Evolutionary conservation across 768 basidiomycete species (phyloP).

Genomic region (Gloeophyllum trabeum): DNA sequence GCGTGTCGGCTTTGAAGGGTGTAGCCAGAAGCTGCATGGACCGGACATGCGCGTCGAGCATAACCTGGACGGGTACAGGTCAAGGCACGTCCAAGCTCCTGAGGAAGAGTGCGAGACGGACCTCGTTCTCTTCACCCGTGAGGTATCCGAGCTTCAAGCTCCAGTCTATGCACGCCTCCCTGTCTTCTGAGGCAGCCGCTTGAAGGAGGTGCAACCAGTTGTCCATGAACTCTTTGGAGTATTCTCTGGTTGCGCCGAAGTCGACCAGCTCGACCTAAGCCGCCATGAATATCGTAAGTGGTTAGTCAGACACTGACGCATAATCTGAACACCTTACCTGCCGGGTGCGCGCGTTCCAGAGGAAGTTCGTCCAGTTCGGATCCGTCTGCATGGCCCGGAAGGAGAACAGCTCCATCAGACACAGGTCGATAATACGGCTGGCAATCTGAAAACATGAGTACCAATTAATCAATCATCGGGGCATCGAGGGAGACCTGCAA

Average conservation of each 20-base stretch:
- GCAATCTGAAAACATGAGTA: slow-evolving; percentile 53
- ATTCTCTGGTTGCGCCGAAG: slow-evolving; percentile 90
- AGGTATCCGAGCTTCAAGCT: slow-evolving; percentile 83
- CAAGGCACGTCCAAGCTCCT: background rate
- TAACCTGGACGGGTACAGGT: slow-evolving; percentile 46
- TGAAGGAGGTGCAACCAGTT: slow-evolving; percentile 77
- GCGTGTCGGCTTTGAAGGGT: slow-evolving; percentile 60
- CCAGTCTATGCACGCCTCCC: slow-evolving; percentile 53
- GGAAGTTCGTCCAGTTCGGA: slow-evolving; percentile 97
- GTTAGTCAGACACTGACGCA: background rate
- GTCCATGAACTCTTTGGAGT: slow-evolving; percentile 80
- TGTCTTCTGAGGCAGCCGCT: slow-evolving; percentile 63
- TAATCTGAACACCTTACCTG: slow-evolving; percentile 30
- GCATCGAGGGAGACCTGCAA: background rate
- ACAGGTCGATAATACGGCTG: slow-evolving; percentile 68
- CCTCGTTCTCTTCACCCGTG: slow-evolving; percentile 80
- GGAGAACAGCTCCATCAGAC: slow-evolving; percentile 81
- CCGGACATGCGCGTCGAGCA: slow-evolving; percentile 79
- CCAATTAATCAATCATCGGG: background rate
- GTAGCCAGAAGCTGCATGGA: slow-evolving; percentile 79
- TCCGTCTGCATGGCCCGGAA: slow-evolving; percentile 97
- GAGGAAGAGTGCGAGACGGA: slow-evolving; percentile 16
- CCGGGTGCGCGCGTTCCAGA: slow-evolving; percentile 63
- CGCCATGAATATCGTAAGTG: background rate
- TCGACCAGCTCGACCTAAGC: slow-evolving; percentile 78